A percentile compares a stretch with the other conserved stretches of the same genome.
Conservation (phyloP, 2,329 filamentous ascomycete genomes). For the Trichoderma brevicompactum region DNA sequence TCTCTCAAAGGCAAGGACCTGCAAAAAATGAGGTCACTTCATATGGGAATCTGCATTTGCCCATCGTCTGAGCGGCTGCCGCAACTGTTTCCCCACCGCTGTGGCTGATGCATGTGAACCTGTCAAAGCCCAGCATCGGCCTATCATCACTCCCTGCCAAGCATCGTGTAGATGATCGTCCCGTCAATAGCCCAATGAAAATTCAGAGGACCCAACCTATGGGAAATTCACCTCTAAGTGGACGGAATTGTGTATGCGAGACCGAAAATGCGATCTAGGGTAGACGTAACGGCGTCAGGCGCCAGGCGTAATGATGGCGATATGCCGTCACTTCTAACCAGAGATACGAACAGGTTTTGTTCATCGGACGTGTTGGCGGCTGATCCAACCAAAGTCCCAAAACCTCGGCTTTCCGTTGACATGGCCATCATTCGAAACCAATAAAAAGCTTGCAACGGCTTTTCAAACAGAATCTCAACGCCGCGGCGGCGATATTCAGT, state of each 20-base stretch:
- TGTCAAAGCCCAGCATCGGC: slow-evolving; percentile 4
- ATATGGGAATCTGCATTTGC: background rate
- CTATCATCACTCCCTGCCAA: background rate
- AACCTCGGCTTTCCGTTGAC: too few species aligned
- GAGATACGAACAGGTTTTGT: background rate
- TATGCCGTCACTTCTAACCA: background rate
- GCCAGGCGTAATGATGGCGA: background rate
- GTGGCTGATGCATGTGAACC: slow-evolving; percentile 20
- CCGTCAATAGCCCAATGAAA: background rate
- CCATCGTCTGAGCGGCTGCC: background rate
- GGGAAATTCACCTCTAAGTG: background rate
- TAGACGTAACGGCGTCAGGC: background rate
- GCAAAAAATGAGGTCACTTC: background rate
- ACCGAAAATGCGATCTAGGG: too few species aligned
- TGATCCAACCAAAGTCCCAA: background rate
- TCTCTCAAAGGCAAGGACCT: background rate
- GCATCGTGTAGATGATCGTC: slow-evolving; percentile 4
- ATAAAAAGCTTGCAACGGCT: background rate
- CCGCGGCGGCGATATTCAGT: background rate
- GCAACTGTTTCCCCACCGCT: background rate
- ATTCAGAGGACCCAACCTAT: background rate
- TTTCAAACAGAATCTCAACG: background rate
- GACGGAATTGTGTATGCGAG: background rate
- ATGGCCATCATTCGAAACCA: too few species aligned
- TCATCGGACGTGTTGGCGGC: background rate